Percentiles rank a stretch among this genome's conserved stretches.
Evolutionary conservation across 257 asterid species (phyloP).

Genomic region (Nicotiana tabacum): DNA sequence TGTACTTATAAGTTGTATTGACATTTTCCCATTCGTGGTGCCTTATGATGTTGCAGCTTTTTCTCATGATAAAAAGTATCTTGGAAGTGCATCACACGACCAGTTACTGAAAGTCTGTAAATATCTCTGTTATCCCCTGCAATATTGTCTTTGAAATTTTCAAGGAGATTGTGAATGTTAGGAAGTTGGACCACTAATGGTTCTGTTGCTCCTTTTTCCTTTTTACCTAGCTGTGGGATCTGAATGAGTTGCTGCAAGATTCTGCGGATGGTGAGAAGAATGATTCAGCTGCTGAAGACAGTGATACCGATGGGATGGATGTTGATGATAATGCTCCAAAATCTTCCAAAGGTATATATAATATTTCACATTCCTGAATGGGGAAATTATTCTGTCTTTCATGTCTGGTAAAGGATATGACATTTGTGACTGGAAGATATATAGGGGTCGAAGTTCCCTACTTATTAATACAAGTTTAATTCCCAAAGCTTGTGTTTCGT

Average conservation of each 20-base stretch:
- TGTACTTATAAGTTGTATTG: background rate
- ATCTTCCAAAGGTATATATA: conserved; percentile 56
- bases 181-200: background rate
- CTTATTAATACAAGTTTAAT: background rate
- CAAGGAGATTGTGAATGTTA: background rate
- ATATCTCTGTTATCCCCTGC: conserved; percentile 1
- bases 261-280: conserved; percentile 32
- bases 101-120: conserved; percentile 52
- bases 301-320: conserved; percentile 72
- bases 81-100: conserved; percentile 95
- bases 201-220: background rate
- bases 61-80: conserved; percentile 79
- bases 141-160: background rate
- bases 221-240: conserved; percentile 59
- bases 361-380: background rate
- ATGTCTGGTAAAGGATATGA: background rate
- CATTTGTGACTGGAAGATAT: background rate
- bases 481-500: background rate
- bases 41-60: conserved; percentile 46
- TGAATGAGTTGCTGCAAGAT: conserved; percentile 66
- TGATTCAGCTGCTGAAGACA: conserved; percentile 41
- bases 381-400: background rate
- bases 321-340: conserved; percentile 47
- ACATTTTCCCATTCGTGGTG: background rate
- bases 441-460: background rate